A percentile compares a stretch with the other conserved stretches of the same genome.
Conservation (phyloP, 2,329 filamentous ascomycete genomes). For the Aspergillus tamarii region DNA sequence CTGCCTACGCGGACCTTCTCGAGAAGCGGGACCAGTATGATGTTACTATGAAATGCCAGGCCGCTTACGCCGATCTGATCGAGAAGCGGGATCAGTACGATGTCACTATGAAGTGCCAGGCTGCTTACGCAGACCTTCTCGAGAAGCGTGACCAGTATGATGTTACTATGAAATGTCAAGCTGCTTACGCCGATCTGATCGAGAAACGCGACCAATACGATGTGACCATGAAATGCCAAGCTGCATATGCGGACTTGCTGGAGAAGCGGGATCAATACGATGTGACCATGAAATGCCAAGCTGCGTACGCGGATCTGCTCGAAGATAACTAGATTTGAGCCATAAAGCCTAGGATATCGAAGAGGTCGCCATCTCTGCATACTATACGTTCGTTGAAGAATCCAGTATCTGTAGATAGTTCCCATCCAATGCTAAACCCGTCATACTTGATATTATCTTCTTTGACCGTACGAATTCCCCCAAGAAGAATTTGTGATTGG, state of each 20-base stretch:
- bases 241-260: not conserved
- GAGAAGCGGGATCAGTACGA: not conserved
- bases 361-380: too few species aligned
- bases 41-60: not conserved
- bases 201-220: not conserved
- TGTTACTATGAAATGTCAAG: not conserved
- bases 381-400: not conserved
- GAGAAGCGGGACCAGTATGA: not conserved
- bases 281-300: not conserved
- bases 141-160: too few species aligned
- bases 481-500: too few species aligned
- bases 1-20: too few species aligned
- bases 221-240: not conserved
- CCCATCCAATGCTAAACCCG: too few species aligned
- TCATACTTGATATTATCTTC: too few species aligned
- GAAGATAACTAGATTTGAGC: not conserved
- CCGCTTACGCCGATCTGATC: not conserved
- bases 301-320: not conserved
- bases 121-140: too few species aligned
- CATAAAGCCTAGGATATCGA: too few species aligned
- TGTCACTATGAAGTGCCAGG: not conserved
- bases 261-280: not conserved
- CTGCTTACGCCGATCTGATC: not conserved
- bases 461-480: too few species aligned
- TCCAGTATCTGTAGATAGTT: too few species aligned